A percentile compares a stretch with the other conserved stretches of the same genome.
These are phyloP conservation scores for Cnidoscolus chayamansa DNA, from an alignment of 441 rosid species.

Conservation along the genomic window DNA sequence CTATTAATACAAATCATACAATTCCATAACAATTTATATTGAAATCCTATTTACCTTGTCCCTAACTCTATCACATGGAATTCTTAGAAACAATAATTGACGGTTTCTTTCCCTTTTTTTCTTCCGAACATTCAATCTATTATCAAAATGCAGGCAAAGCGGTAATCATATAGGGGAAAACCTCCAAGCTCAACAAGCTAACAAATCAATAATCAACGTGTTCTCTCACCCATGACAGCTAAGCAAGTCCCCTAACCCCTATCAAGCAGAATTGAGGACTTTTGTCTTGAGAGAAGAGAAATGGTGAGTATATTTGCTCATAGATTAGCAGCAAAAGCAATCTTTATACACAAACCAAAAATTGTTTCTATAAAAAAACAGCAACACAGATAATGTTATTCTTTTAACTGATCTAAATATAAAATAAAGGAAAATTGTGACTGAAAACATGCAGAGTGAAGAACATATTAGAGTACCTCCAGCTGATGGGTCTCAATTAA, in stretches of 20 bases:
- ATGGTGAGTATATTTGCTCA: too few relatives aligned
- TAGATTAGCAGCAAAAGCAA: background rate
- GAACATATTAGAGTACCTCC: conserved; percentile 48
- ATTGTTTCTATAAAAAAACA: background rate
- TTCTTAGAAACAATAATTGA: too few relatives aligned
- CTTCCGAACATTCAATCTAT: too few relatives aligned
- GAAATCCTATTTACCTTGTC: too few relatives aligned
- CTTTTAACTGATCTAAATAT: background rate
- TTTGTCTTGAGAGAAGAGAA: background rate
- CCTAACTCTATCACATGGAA: too few relatives aligned
- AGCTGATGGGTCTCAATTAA: conserved; percentile 94
- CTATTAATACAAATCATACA: too few relatives aligned
- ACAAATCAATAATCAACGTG: background rate
- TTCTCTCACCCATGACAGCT: background rate
- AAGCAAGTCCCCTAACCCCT: background rate
- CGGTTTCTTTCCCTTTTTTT: too few relatives aligned
- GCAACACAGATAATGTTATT: background rate
- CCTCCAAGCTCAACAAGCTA: background rate
- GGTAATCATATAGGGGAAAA: background rate
- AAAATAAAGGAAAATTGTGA: background rate
- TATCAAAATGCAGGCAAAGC: background rate
- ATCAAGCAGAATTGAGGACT: background rate
- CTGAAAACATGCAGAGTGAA: background rate
- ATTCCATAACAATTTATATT: too few relatives aligned
- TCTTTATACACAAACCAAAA: background rate